Base-by-base conservation (phyloP, 352 stramenopile genomes). In the Plasmopara viticola region DNA sequence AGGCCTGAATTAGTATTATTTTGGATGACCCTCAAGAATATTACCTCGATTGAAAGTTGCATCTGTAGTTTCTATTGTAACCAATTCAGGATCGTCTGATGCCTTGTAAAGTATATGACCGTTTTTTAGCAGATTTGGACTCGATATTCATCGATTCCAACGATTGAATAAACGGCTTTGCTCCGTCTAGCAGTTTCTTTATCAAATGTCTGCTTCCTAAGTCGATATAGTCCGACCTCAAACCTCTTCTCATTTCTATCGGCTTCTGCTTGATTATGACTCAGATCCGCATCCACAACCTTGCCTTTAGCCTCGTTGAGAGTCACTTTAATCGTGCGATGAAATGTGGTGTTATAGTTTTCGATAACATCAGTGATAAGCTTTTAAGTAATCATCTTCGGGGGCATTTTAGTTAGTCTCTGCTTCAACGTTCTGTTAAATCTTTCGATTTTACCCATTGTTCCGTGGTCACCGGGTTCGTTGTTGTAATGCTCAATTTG, bases 291-390 rank as follows among this genome's bases (percentile, higher is more conserved):
- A 15, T 42, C 13, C 9, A 42, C 9, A 5, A 67, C 59, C 41
- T 68, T 64, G 35, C 62, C 31, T 35, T 35, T 35, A 6, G 37
- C 14, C 6, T 17, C 12, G 54, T 43, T 68, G 56, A 3, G 1
- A 25, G 20, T 25, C 20, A 25, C 29, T 58, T 58, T 30, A 10
- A 1, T 25, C 20, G 38, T 25, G 63, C 40, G 38, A 48, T 77
- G 58, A 44, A 60, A 30, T 15, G 68, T 73, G 15, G 18, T 66
- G 39, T 78, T 72, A 45, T 74, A 74, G 38, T 74, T 74, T 18
- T 46, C 9, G 13, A 75, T 71, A n/a, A 66, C 18, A 45, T 17
- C 40, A n/a, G 17, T 31, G 40, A 33, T 17, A 46, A 46, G 15
- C 40, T 46, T 46, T 46, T 46, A 17, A 5, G 40, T 9, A n/a